These are phyloP conservation scores for Suillus discolor DNA, from an alignment of 768 basidiomycete species.

Conservation along the genomic window DNA sequence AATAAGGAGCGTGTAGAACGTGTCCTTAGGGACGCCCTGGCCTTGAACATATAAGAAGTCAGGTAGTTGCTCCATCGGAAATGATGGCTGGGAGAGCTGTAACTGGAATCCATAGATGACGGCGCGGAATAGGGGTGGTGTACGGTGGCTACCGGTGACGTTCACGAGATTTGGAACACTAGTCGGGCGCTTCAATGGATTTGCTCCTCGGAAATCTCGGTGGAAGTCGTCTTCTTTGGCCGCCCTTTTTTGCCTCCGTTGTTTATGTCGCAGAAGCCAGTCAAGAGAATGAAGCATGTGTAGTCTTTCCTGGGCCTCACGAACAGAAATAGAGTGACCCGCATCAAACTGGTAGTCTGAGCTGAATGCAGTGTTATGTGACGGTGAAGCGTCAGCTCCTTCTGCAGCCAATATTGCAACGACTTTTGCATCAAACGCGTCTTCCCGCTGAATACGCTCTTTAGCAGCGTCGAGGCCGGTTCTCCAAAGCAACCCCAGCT, in stretches of 20 bases:
- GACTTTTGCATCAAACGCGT: constrained; percentile 80
- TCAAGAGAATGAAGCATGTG: constrained; percentile 69
- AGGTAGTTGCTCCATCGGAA: constrained; percentile 53
- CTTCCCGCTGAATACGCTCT: constrained; percentile 71
- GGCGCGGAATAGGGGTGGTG: constrained; percentile 73
- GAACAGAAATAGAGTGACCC: constrained; percentile 66
- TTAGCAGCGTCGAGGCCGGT: constrained; percentile 73
- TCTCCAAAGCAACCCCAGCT: constrained; percentile 72
- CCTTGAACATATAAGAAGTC: constrained; percentile 72
- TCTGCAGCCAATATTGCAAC: constrained; percentile 57
- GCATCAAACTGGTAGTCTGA: constrained; percentile 65
- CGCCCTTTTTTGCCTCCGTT: constrained; percentile 47
- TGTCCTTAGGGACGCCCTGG: constrained; percentile 65
- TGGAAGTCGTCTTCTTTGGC: constrained; percentile 51
- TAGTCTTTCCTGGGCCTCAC: constrained; percentile 72
- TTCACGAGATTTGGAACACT: constrained; percentile 48
- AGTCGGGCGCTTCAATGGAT: constrained; percentile 30
- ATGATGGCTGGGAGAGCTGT: constrained; percentile 58
- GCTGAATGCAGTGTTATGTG: constrained; percentile 37
- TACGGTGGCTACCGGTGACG: constrained; percentile 33
- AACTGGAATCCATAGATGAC: constrained; percentile 62
- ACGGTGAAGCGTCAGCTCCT: constrained; percentile 33
- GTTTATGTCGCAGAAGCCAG: constrained; percentile 64
- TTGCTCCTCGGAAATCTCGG: constrained; percentile 45
- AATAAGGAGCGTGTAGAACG: constrained; percentile 76